phyloP scores from a whole-genome alignment of 164 flowering plant genomes.

The Vitis riparia region DNA sequence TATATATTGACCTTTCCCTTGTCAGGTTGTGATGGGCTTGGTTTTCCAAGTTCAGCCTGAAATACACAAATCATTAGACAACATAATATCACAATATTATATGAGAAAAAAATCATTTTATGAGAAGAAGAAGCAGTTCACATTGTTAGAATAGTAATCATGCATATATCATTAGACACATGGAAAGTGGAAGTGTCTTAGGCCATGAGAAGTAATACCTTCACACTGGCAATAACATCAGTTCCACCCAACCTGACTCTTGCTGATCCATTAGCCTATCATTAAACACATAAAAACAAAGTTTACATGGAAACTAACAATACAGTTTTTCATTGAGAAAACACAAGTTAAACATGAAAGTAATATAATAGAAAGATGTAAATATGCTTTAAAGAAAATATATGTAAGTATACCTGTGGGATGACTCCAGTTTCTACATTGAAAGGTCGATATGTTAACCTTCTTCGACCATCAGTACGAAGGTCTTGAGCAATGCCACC shows the following conservation, averaged over 20 bases:
- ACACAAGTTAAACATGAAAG: neutral
- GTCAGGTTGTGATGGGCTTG: slow-evolving; percentile 60
- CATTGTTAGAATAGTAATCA: neutral
- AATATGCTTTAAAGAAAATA: neutral
- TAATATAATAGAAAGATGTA: neutral
- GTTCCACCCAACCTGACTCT: slow-evolving; percentile 85
- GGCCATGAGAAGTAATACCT: slow-evolving; percentile 35
- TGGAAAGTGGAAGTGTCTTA: neutral
- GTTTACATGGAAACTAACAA: neutral
- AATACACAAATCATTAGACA: slow-evolving; percentile 2
- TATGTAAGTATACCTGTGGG: slow-evolving; percentile 64
- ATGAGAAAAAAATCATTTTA: neutral
- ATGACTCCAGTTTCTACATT: slow-evolving; percentile 81
- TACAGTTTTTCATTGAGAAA: neutral
- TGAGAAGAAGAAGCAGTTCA: neutral
- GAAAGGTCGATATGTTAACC: slow-evolving; percentile 72
- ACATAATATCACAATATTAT: slow-evolving; percentile 3
- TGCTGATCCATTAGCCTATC: slow-evolving; percentile 95
- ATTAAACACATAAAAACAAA: slow-evolving; percentile 1
- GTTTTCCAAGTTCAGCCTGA: slow-evolving; percentile 97
- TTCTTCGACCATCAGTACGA: slow-evolving; percentile 85
- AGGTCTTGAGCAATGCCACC: slow-evolving; percentile 93
- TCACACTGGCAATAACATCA: slow-evolving; percentile 91
- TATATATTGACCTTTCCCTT: slow-evolving; percentile 77
- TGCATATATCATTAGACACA: neutral